phyloP scores from a whole-genome alignment of 768 basidiomycete species.

The Leccinum subtestaceum region DNA sequence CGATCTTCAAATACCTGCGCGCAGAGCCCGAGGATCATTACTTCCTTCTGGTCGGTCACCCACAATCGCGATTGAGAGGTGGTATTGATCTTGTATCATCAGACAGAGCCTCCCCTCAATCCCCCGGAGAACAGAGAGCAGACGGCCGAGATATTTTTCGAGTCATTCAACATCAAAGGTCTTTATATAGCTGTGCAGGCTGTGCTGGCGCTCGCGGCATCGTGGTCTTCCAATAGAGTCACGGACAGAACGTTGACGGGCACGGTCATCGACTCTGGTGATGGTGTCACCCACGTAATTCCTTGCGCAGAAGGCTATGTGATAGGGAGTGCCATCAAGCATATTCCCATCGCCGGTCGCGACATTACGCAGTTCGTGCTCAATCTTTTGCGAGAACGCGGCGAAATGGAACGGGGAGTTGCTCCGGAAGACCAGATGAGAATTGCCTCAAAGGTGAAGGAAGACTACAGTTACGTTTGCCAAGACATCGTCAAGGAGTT shows the following conservation, averaged over 20 bases:
- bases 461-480: slow-evolving; percentile 97
- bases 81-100: not conserved
- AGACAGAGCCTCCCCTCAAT: slow-evolving; percentile 99
- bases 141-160: slow-evolving; percentile 99
- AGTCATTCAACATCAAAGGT: slow-evolving; percentile 98
- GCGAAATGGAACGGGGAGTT: slow-evolving; percentile 76
- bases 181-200: slow-evolving; percentile 99
- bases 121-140: slow-evolving; percentile 98
- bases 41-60: slow-evolving; percentile 80
- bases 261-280: slow-evolving; percentile 98
- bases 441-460: slow-evolving; percentile 93
- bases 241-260: slow-evolving; percentile 91
- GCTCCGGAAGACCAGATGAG: slow-evolving; percentile 93
- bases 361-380: slow-evolving; percentile 97
- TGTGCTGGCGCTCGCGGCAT: slow-evolving; percentile 95
- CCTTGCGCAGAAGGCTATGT: slow-evolving; percentile 96
- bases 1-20: slow-evolving; percentile 98
- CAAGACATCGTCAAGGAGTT: slow-evolving; percentile 99
- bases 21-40: slow-evolving; percentile 99
- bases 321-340: slow-evolving; percentile 97
- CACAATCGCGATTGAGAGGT: not conserved
- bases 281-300: slow-evolving; percentile 99
- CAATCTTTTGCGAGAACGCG: slow-evolving; percentile 92
- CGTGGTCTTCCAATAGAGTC: slow-evolving; percentile 90
- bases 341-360: slow-evolving; percentile 97